Conservation (phyloP, 164 flowering plant species). For the Tetracentron sinense region DNA sequence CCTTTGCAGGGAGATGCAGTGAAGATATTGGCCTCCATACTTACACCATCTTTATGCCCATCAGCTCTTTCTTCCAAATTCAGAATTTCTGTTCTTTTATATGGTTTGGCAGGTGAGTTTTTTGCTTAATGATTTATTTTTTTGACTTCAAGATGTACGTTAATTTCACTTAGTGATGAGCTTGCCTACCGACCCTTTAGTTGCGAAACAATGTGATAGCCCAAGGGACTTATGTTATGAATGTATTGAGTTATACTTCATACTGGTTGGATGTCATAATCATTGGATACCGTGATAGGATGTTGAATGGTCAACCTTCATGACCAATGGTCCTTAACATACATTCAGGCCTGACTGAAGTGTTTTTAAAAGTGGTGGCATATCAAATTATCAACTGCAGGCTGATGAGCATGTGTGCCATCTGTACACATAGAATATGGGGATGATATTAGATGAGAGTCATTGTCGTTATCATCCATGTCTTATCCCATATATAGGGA, state of each 20-base stretch:
- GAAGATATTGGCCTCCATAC: slow-evolving; percentile 57
- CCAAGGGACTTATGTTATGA: background rate
- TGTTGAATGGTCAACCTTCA: background rate
- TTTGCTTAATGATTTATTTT: background rate
- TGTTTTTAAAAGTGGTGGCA: no score
- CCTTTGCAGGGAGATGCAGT: slow-evolving; percentile 67
- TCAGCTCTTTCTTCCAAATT: slow-evolving; percentile 79
- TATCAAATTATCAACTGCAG: background rate
- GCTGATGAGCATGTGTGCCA: background rate
- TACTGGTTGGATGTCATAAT: background rate
- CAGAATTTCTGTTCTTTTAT: slow-evolving; percentile 64
- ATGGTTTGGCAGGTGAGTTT: slow-evolving; percentile 70
- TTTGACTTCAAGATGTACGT: background rate
- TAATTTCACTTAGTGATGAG: background rate
- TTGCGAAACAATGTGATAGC: background rate
- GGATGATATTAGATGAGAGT: no score
- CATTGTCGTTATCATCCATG: no score
- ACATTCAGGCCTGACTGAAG: background rate
- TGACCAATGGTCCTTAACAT: background rate
- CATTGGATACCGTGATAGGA: background rate
- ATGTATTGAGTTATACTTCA: background rate
- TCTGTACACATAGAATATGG: no score
- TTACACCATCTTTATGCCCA: slow-evolving; percentile 72
- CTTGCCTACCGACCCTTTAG: background rate
- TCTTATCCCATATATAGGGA: no score